These are phyloP conservation scores for Oryza punctata DNA, from an alignment of 176 grass and related monocot genomes.

Conservation along the genomic window DNA sequence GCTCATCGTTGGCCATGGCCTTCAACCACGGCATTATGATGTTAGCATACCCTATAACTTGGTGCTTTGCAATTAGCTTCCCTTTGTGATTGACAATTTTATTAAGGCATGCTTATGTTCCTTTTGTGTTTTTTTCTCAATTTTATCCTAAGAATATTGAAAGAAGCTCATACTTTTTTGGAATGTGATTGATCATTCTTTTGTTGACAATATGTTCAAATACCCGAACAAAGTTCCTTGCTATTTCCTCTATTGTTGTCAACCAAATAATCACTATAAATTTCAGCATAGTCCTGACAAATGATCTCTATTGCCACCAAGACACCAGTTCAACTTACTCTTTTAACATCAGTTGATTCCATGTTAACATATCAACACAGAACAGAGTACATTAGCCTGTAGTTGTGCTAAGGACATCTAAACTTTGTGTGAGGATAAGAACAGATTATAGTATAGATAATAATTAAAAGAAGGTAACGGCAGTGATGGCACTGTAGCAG, in stretches of 20 bases:
- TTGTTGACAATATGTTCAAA: background rate
- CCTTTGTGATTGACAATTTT: too few relatives aligned
- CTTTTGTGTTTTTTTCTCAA: too few relatives aligned
- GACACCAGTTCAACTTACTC: background rate
- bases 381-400: background rate
- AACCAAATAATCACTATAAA: background rate
- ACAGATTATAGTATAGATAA: background rate
- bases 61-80: too few relatives aligned
- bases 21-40: too few relatives aligned
- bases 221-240: background rate
- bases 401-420: background rate
- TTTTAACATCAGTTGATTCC: background rate
- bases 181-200: too few relatives aligned
- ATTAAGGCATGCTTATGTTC: too few relatives aligned
- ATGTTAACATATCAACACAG: background rate
- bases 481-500: too few relatives aligned
- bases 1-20: too few relatives aligned
- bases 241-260: background rate
- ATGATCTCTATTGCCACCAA: conserved; percentile 7
- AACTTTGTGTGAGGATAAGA: background rate
- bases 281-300: background rate
- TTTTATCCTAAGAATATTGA: too few relatives aligned
- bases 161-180: too few relatives aligned
- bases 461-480: too few relatives aligned
- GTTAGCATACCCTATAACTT: too few relatives aligned